phyloP scores from a whole-genome alignment of 192 early-diverging fungal species.

The Rhizophlyctis rosea region DNA sequence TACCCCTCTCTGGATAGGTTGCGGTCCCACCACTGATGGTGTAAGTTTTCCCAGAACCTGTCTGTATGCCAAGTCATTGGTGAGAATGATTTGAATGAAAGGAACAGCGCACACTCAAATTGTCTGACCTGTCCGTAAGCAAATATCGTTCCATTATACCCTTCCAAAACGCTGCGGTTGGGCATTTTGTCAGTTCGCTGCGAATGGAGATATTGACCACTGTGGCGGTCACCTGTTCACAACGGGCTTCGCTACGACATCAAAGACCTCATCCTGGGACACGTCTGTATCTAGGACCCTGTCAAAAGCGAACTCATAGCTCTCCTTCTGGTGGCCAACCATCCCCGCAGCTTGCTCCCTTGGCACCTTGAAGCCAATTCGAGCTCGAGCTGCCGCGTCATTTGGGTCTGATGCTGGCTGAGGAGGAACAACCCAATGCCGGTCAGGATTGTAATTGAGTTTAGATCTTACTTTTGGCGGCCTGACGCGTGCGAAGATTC shows the following conservation, averaged over 20 bases:
- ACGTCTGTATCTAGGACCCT: slow-evolving; percentile 51
- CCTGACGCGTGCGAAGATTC: too few species aligned
- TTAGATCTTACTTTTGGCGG: too few species aligned
- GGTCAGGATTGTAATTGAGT: slow-evolving; percentile 32
- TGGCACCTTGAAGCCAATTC: slow-evolving; percentile 51
- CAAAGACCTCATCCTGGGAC: slow-evolving; percentile 62
- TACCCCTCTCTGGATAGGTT: slow-evolving; percentile 55
- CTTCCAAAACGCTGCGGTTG: slow-evolving; percentile 49
- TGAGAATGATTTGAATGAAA: slow-evolving; percentile 15
- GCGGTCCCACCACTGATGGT: slow-evolving; percentile 66
- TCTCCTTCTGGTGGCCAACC: slow-evolving; percentile 56
- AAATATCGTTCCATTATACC: slow-evolving; percentile 65
- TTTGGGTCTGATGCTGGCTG: too few species aligned
- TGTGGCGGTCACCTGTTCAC: slow-evolving; percentile 41
- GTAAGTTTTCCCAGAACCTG: slow-evolving; percentile 67
- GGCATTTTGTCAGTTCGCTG: too few species aligned
- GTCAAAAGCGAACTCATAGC: slow-evolving; percentile 55
- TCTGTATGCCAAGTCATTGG: slow-evolving; percentile 26
- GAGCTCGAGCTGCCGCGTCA: slow-evolving; percentile 4
- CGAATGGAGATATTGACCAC: not conserved
- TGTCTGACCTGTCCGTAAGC: slow-evolving; percentile 56
- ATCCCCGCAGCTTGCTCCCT: slow-evolving; percentile 47
- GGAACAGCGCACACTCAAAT: slow-evolving; percentile 8
- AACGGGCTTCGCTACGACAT: slow-evolving; percentile 58
- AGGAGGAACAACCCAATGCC: slow-evolving; percentile 21